Base-by-base conservation (phyloP, 2,329 filamentous ascomycete species). In the Fusarium coicis region DNA sequence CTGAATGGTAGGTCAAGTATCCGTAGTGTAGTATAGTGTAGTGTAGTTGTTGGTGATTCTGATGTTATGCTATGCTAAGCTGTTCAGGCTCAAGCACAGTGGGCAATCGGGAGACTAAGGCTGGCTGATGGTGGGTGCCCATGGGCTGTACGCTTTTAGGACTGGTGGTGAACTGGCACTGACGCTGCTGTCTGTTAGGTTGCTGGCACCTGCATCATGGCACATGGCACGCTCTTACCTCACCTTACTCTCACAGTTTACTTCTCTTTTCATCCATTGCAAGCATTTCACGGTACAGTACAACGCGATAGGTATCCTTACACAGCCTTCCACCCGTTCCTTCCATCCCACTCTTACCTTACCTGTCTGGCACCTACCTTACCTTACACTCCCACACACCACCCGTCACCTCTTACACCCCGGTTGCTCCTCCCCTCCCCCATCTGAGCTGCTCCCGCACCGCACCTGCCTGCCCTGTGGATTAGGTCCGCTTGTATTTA, bases 401-500 rank as follows among this genome's bases (percentile, higher is more conserved):
- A 19, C 36, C 36, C 36, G 16, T 68, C 65, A 68, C 65, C 62
- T 68, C 61, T 32, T 58, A 64, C 62, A 58, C 62, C 74, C 64
- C 56, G 39, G 63, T 65, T 66, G 37, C 73, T 67, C 46, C 61
- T 71, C 65, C 63, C 66, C 70, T 57, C 63, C 65, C 68, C 72
- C 50, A 54, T 54, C 50, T 54, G 50, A 57, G 66, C 73, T 73
- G 62, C 59, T 74, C 72, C 68, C 72, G 67, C 56, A 73, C 66
- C 63, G 39, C 30, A 37, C 55, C 42, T 49, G n/a, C 50, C 50
- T 54, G 50, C 36, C 30, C 26, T 37, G 32, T 40, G 23, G 36
- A 40, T 28, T 58, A 58, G 42, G 19, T 58, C 68, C 74, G 66
- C 68, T 68, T 78, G 73, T 80, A 80, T 80, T 79, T 80, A 79